Base-by-base conservation (phyloP, 345 rosid genomes). In the Gossypium rotundifolium region DNA sequence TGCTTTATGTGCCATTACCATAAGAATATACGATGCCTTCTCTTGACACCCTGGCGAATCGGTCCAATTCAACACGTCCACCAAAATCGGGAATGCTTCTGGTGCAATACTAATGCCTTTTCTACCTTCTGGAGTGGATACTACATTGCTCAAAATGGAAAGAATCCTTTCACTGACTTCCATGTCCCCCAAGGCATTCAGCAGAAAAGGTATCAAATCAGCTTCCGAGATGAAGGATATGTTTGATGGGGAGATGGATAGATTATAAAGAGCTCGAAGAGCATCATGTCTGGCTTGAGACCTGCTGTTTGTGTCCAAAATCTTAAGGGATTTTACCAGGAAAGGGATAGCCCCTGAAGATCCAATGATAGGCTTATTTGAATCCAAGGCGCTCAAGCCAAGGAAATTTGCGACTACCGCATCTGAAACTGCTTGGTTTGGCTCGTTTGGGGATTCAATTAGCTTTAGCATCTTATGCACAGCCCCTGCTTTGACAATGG, bases 401-500 rank as follows among this genome's bases (percentile, higher is more conserved):
- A 95, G 89, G 77, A 93, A 95, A 82, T 95, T 95, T 0, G 99
- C 99, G 6, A 89, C 93, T 20, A 91, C 87, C 25, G 93, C 98
- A 74, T 93, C 98, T 3, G 97, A 89, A 18, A 93, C 86, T 14
- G 77, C 79, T 20, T 85, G 84, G 58, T 79, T 62, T 17, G 88
- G 78, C 58, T 80, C 81, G 75, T 65, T 72, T 54, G 91, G 85
- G 62, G 88, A 82, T 75, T 91, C 96, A 29, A 93, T 88, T 12
- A 95, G 88, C 88, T 82, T 88, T 55, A 95, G 77, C 96, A 95
- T 90, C 83, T 91, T 93, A 79, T 95, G 99, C 68, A 93, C 91
- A 38, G 98, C 96, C 5, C 99, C 99, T 20, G 98, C 93, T 81
- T 95, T 91, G n/a, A 93, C 96, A 83, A 95, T 91, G 72, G 99